Base-by-base conservation (phyloP, 768 basidiomycete genomes). In the Boletus pseudo-olivaceus region DNA sequence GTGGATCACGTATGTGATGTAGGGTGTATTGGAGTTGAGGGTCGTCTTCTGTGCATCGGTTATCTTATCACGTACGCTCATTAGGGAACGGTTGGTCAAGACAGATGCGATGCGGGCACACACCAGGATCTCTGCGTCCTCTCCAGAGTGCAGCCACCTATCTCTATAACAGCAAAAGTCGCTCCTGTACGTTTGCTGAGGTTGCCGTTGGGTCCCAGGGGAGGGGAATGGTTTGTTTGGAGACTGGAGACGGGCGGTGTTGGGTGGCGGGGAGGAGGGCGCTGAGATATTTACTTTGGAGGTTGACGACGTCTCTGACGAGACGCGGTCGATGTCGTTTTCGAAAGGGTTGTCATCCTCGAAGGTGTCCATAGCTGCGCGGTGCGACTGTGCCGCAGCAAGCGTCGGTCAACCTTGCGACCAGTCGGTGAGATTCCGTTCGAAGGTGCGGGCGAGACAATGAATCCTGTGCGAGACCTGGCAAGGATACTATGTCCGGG, bases 31-130 rank as follows among this genome's bases (percentile, higher is more conserved):
- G n/a, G 93, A 82, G 63, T 91, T 90, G 51, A 90, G 79, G 12
- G 88, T 83, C 26, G 95, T 98, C 83, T 99, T 99, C 73, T 90
- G 85, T 14, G 97, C 96, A 66, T 98, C 96, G 33, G 85, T 82
- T 59, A 99, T 98, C 94, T 97, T 69, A 54, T 68, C 66, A 49
- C 38, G 49, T 43, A 38, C 27, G 39, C 40, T 47, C 55, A 12
- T 66, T 40, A 63, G 56, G 15, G 34, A 40, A 44, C 41, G 15
- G 47, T 14, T n/a, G 19, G 37, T 27, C 15, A 26, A 5, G 49
- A 27, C n/a, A 30, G 12, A 41, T 39, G 32, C 5, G 32, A 29
- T 20, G 34, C 14, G 14, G 32, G 48, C 7, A 75, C 85, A 50
- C 55, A 91, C 91, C 74, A 82, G 66, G 62, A 93, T 88, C 73